phyloP scores from a whole-genome alignment of 345 rosid genomes.

The Acer negundo region DNA sequence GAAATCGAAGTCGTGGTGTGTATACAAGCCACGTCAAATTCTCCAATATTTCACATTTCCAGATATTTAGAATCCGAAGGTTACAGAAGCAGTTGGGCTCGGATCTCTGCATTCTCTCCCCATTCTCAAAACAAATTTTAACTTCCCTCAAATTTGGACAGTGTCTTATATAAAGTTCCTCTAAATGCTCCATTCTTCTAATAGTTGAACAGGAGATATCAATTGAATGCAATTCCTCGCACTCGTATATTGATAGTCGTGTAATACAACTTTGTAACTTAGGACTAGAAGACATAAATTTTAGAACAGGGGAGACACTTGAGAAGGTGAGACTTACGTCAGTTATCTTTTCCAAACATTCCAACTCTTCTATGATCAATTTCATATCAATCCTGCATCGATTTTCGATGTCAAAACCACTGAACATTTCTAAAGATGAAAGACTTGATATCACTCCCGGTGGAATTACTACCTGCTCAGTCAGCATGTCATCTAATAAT shows the following conservation, averaged over 20 bases:
- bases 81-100: background rate
- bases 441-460: background rate
- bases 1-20: background rate
- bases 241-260: background rate
- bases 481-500: fast-evolving
- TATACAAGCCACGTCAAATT: too few species aligned
- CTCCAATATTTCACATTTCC: fast-evolving
- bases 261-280: background rate
- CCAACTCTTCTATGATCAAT: background rate
- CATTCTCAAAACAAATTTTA: background rate
- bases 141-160: background rate
- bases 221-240: background rate
- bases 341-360: background rate
- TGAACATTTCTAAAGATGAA: background rate
- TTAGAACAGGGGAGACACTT: background rate
- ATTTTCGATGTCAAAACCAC: background rate
- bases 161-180: fast-evolving
- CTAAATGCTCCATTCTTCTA: background rate
- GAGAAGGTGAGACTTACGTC: background rate
- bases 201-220: background rate
- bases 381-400: background rate
- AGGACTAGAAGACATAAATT: background rate
- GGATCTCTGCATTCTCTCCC: background rate
- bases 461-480: background rate
- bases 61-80: background rate